Percentiles rank a stretch among this genome's conserved stretches.
Evolutionary conservation across 257 asterid genomes (phyloP).

Genomic region (Nicotiana undulata): DNA sequence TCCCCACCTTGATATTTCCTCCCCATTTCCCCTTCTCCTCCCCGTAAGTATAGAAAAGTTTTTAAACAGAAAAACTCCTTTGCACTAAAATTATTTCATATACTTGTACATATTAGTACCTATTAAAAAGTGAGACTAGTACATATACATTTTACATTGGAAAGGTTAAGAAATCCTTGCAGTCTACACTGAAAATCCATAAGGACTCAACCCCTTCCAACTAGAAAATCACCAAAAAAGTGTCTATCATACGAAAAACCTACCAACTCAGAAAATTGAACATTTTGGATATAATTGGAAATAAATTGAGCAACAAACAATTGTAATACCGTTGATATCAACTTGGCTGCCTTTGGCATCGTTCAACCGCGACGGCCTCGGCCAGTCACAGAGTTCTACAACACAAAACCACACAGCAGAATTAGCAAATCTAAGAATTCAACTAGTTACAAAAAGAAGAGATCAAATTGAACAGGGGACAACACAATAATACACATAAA

Average conservation of each 20-base stretch:
- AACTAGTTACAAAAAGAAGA: neutral
- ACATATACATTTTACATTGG: neutral
- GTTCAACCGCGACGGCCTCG: conserved; percentile 48
- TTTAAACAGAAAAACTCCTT: neutral
- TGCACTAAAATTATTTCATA: neutral
- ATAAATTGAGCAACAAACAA: conserved; percentile 5
- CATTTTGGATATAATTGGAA: neutral
- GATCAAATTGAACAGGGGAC: neutral
- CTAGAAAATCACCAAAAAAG: neutral
- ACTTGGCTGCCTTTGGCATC: conserved; percentile 30
- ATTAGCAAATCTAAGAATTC: neutral
- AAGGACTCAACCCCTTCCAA: too few relatives aligned
- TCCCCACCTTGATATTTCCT: too few relatives aligned
- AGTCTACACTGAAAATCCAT: neutral
- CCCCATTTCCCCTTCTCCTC: too few relatives aligned
- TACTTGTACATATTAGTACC: neutral
- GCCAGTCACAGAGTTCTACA: conserved; percentile 36
- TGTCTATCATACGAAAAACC: neutral
- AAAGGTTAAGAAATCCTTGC: neutral
- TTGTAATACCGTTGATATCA: conserved; percentile 52
- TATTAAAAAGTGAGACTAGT: neutral
- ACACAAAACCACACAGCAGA: neutral
- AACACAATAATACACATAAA: neutral
- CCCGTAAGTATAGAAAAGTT: too few relatives aligned
- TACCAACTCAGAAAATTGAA: neutral